Percentiles rank a stretch among this genome's conserved stretches.
These are phyloP conservation scores for Betula pendula DNA, from an alignment of 306 rosid genomes.

Conservation along the genomic window DNA sequence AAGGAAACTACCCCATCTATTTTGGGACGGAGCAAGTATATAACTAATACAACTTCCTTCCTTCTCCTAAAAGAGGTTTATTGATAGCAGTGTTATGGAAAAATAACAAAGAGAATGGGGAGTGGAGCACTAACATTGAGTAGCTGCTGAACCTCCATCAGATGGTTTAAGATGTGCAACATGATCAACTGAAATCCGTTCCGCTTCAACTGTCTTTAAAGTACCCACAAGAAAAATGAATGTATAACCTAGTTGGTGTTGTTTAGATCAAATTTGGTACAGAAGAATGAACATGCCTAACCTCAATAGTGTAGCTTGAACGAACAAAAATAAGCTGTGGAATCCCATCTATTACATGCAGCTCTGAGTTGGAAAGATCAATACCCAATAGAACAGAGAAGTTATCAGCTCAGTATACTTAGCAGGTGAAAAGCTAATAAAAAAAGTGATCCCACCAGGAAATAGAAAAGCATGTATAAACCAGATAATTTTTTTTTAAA, in stretches of 20 bases:
- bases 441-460: conserved; percentile 14
- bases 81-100: not conserved
- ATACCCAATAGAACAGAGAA: conserved; percentile 32
- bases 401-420: conserved; percentile 23
- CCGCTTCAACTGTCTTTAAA: conserved; percentile 95
- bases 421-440: conserved; percentile 20
- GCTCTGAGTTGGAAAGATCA: conserved; percentile 55
- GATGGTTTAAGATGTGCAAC: conserved; percentile 99
- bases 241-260: conserved; percentile 6
- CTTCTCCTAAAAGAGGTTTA: conserved; percentile 18
- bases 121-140: conserved; percentile 61
- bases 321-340: conserved; percentile 91
- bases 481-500: not conserved
- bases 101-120: conserved; percentile 15
- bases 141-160: conserved; percentile 98
- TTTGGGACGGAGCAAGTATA: not conserved
- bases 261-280: not conserved
- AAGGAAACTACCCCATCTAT: not conserved
- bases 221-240: not conserved
- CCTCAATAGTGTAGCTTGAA: conserved; percentile 95
- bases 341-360: conserved; percentile 92
- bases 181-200: conserved; percentile 95
- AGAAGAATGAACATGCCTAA: conserved; percentile 32
- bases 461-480: conserved; percentile 4
- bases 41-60: not conserved